Conservation (phyloP, 345 rosid species). For the Sonneratia alba region DNA sequence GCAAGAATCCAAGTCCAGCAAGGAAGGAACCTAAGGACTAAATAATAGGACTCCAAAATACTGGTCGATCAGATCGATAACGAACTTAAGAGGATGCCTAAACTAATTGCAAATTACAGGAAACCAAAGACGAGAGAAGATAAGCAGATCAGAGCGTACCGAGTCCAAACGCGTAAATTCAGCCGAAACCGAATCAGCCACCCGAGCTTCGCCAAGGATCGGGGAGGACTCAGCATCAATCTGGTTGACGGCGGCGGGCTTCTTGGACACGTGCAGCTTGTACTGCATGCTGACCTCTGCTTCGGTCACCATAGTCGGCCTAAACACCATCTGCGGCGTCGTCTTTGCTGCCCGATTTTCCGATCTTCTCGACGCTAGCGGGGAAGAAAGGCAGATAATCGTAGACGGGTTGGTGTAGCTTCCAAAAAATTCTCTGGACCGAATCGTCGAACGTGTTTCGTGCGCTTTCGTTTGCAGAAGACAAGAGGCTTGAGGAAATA, state of each 20-base stretch:
- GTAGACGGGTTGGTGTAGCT: neutral
- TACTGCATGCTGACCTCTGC: constrained; percentile 6
- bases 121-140: neutral
- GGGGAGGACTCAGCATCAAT: constrained; percentile 7
- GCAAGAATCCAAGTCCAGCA: neutral
- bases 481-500: neutral
- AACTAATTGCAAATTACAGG: neutral
- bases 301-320: constrained; percentile 12
- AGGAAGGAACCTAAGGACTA: neutral
- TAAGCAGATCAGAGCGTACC: constrained; percentile 18
- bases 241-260: constrained; percentile 9
- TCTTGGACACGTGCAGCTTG: constrained; percentile 4
- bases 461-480: neutral
- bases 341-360: neutral
- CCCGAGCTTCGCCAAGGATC: constrained; percentile 16
- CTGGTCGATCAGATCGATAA: neutral
- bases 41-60: neutral
- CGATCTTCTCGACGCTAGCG: neutral
- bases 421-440: neutral
- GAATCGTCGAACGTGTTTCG: neutral
- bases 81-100: neutral
- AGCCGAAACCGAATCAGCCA: constrained; percentile 25
- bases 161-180: constrained; percentile 37
- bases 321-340: neutral
- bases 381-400: neutral